Percentiles rank a stretch among this genome's conserved stretches.
phyloP scores from a whole-genome alignment of 129 eudicot species.

The Rutidosis leptorrhynchoides region DNA sequence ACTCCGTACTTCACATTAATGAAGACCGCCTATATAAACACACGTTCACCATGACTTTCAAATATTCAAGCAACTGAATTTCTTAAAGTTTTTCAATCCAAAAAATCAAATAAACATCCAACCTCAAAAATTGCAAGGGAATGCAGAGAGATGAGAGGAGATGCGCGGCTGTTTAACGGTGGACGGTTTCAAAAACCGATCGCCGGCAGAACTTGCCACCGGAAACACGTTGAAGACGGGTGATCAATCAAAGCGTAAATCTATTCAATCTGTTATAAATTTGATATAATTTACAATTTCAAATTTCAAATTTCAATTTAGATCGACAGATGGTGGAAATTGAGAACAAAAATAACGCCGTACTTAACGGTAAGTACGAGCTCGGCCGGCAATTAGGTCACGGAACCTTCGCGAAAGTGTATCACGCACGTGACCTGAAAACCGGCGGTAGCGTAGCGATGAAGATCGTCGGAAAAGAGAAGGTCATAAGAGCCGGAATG shows the following conservation, averaged over 20 bases:
- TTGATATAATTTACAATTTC: neutral
- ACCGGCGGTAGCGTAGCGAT: constrained; percentile 64
- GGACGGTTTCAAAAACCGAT: constrained; percentile 42
- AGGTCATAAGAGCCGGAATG: constrained; percentile 74
- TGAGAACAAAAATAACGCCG: constrained; percentile 39
- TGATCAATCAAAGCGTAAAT: constrained; percentile 24
- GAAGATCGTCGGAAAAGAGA: constrained; percentile 78
- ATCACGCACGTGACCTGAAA: constrained; percentile 58
- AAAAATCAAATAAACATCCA: neutral
- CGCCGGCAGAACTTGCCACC: constrained; percentile 87
- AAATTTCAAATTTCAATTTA: neutral
- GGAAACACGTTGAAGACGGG: constrained; percentile 90
- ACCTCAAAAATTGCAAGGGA: constrained; percentile 39
- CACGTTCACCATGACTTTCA: neutral
- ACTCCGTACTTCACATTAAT: neutral
- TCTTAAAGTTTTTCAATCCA: neutral
- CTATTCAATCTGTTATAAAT: neutral
- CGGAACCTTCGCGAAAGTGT: constrained; percentile 83
- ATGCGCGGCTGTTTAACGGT: constrained; percentile 47
- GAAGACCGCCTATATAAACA: constrained; percentile 31
- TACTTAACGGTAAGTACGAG: constrained; percentile 71
- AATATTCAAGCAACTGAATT: constrained; percentile 11
- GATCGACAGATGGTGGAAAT: constrained; percentile 10
- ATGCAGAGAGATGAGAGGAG: constrained; percentile 84
- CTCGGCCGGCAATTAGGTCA: constrained; percentile 76